Base-by-base conservation (phyloP, 352 stramenopile species). In the Blastocystis sp. region DNA sequence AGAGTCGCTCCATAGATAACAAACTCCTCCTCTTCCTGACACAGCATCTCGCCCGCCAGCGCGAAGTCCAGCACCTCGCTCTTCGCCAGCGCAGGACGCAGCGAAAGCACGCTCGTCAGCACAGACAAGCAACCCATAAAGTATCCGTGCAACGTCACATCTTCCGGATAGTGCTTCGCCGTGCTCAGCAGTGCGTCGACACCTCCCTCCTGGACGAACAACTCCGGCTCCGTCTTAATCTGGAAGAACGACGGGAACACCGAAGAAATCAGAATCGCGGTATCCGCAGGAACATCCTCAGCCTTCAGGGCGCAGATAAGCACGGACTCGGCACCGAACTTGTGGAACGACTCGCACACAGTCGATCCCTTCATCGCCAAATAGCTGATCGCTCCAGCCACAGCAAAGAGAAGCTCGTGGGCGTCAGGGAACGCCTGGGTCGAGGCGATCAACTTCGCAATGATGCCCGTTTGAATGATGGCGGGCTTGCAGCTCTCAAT, bases 351-450 rank as follows among this genome's bases (percentile, higher is more conserved):
- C 50, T 85, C 73, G 56, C 73, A 85, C 26, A 85, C 73, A 4
- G 7, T 4, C 47, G 47, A 20, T 11, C 73, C 55, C 3, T 47
- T 45, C 73, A 85, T 64, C 9, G 73, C 45, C 18, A 85, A 55
- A 65, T 85, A 26, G 56, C 73, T 85, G 47, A 85, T 85, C 18
- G 73, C 4, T 4, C 47, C 73, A 20, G 73, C 73, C 47, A 85
- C 73, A 1, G 73, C 73, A 43, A 85, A 85, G n/a, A 85, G 73
- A 8, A 85, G 39, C 50, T 85, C 73, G 13, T 85, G 73, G 1
- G 73, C 73, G 30, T 85, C 73, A 6, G 73, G 73, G 73, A 85
- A 85, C n/a, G 55, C 63, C 73, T 85, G 43, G 13, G 73, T 85
- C 45, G 73, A 85, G n/a, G 59, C 34, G 0, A 85, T 55, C 20